These are phyloP conservation scores for Aspergillus sp. DNA, from an alignment of 2,329 filamentous ascomycete species.

Conservation along the genomic window DNA sequence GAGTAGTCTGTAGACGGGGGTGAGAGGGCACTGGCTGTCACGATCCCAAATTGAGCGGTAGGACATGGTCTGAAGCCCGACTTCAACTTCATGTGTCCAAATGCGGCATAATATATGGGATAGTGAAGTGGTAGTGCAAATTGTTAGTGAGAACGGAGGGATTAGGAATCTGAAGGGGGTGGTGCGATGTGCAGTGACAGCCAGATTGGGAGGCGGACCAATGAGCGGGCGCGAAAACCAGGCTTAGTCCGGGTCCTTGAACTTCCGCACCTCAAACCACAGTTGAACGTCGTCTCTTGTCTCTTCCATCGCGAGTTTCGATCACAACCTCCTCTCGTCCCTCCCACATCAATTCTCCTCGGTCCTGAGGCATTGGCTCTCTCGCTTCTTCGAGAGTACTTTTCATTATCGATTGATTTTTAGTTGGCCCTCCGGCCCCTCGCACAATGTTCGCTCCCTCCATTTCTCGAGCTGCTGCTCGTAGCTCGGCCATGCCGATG, in stretches of 20 bases:
- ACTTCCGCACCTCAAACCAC: constrained; percentile 42
- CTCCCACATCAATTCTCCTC: constrained; percentile 24
- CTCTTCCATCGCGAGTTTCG: constrained; percentile 30
- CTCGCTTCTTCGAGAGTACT: constrained; percentile 16
- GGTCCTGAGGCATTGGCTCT: constrained; percentile 24
- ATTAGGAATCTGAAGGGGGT: constrained; percentile 14
- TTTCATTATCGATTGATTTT: constrained; percentile 29
- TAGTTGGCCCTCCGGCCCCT: constrained; percentile 27
- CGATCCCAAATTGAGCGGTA: not conserved
- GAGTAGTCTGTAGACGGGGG: not conserved
- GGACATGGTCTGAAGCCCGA: not conserved
- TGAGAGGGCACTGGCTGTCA: not conserved
- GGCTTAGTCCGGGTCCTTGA: constrained; percentile 37
- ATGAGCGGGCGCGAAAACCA: constrained; percentile 34
- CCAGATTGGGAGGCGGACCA: constrained; percentile 22
- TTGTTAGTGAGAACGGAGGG: not conserved
- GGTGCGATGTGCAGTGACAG: constrained; percentile 1
- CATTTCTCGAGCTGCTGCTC: constrained; percentile 45
- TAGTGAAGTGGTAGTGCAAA: not conserved
- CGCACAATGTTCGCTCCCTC: constrained; percentile 50
- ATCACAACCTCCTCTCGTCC: constrained; percentile 29
- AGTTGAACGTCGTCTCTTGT: constrained; percentile 29
- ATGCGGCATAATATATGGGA: not conserved
- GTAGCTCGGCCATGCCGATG: constrained; percentile 40
- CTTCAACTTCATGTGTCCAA: not conserved